Conservation (phyloP, 768 basidiomycete genomes). For the Kwoniella mangroviensis region DNA sequence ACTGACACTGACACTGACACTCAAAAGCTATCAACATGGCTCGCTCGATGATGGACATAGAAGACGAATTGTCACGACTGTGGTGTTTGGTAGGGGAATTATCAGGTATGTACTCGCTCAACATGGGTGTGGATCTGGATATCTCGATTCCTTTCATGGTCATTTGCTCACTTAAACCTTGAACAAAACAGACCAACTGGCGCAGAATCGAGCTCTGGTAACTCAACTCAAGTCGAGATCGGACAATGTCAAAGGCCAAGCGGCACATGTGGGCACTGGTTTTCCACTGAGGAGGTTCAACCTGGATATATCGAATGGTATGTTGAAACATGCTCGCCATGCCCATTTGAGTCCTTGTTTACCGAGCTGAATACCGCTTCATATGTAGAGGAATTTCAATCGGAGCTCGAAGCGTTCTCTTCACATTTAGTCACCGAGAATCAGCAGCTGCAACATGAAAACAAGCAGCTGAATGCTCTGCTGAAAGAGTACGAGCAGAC, state of each 20-base stretch:
- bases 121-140: too few relatives aligned
- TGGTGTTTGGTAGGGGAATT: conserved; percentile 46
- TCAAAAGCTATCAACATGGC: conserved; percentile 16
- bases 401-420: conserved; percentile 86
- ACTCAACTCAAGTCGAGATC: conserved; percentile 71
- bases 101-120: conserved; percentile 30
- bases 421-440: conserved; percentile 92
- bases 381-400: conserved; percentile 79
- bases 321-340: conserved; percentile 9
- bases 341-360: too few relatives aligned
- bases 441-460: conserved; percentile 87
- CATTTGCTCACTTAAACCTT: background rate
- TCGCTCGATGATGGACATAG: conserved; percentile 27
- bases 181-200: conserved; percentile 60
- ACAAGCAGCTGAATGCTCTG: conserved; percentile 85
- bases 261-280: conserved; percentile 71
- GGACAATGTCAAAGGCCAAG: conserved; percentile 76
- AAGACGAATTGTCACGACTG: conserved; percentile 40
- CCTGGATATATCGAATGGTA: conserved; percentile 71
- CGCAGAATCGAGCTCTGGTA: conserved; percentile 78
- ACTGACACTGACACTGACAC: background rate
- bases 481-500: conserved; percentile 94
- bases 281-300: conserved; percentile 83
- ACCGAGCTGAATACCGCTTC: background rate
- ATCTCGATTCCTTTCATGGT: background rate